Percentiles rank a stretch among this genome's conserved stretches.
Conservation (phyloP, 768 basidiomycete species). For the Mrakia gelida region DNA sequence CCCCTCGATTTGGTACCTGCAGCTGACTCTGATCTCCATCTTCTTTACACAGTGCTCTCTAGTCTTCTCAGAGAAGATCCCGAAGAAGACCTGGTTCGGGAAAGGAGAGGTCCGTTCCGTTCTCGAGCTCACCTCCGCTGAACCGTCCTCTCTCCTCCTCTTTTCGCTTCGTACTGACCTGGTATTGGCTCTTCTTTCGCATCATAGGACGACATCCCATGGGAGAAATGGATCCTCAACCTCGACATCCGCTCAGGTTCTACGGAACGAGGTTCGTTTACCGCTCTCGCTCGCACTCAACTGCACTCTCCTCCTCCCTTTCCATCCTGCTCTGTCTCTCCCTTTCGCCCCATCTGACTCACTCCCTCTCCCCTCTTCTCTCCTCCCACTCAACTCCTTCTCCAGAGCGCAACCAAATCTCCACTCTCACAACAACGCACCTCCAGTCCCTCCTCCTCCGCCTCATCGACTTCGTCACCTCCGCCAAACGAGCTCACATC, state of each 20-base stretch:
- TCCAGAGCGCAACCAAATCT: slow-evolving; percentile 8
- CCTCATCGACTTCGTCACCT: slow-evolving; percentile 2
- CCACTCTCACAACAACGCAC: not conserved
- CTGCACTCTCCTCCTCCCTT: not conserved
- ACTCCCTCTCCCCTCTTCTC: not conserved
- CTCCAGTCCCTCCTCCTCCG: slow-evolving; percentile 1
- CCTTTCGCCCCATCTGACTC: not conserved
- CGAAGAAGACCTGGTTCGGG: slow-evolving; percentile 22
- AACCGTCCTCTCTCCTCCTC: not conserved
- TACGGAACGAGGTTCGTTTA: slow-evolving; percentile 17
- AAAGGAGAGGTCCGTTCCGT: slow-evolving; percentile 15
- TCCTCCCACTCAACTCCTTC: not conserved
- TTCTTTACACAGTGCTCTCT: slow-evolving; percentile 7
- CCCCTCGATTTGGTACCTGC: not conserved
- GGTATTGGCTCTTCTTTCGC: too few relatives aligned
- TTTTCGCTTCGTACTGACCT: not conserved
- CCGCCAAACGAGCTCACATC: slow-evolving; percentile 1
- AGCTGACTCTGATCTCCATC: not conserved
- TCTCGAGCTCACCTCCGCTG: not conserved
- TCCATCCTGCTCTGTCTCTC: not conserved
- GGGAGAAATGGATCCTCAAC: slow-evolving; percentile 25
- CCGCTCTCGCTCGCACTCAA: too few relatives aligned
- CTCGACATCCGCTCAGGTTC: slow-evolving; percentile 5
- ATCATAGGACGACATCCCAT: slow-evolving; percentile 2
- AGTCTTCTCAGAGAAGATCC: slow-evolving; percentile 14